These are phyloP conservation scores for Candida hispaniensis DNA, from an alignment of 805 yeast genomes.

Conservation along the genomic window DNA sequence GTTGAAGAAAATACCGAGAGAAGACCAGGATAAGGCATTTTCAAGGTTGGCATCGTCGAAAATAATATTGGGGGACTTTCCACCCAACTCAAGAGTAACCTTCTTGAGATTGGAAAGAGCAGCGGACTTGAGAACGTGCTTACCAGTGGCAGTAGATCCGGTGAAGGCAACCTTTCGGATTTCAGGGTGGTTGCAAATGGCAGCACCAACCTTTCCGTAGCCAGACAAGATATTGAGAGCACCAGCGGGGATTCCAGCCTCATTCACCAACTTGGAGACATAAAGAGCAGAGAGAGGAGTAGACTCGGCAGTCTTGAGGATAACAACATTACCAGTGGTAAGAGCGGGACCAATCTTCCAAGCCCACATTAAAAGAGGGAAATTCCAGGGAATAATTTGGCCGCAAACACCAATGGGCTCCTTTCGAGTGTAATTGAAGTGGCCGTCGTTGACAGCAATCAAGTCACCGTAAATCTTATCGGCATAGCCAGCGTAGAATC, in stretches of 20 bases:
- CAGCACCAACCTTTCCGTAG: constrained; percentile 55
- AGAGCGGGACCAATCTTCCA: constrained; percentile 81
- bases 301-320: constrained; percentile 64
- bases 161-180: constrained; percentile 87
- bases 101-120: constrained; percentile 64
- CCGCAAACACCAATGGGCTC: constrained; percentile 61
- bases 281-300: constrained; percentile 62
- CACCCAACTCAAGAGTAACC: constrained; percentile 90
- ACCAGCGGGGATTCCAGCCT: constrained; percentile 71
- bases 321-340: constrained; percentile 66
- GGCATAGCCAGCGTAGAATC: constrained; percentile 66
- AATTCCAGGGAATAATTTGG: constrained; percentile 65
- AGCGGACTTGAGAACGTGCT: constrained; percentile 64
- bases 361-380: constrained; percentile 58
- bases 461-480: constrained; percentile 47
- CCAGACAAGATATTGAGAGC: constrained; percentile 65
- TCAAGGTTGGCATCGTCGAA: constrained; percentile 78
- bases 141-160: constrained; percentile 87
- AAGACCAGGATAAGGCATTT: constrained; percentile 60
- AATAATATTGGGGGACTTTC: constrained; percentile 85
- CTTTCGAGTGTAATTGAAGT: constrained; percentile 57
- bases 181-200: constrained; percentile 49
- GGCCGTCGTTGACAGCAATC: constrained; percentile 46
- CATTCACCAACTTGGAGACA: constrained; percentile 45
- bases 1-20: constrained; percentile 77